Conservation (phyloP, 139 green algal species). For the Trebouxia sp. region DNA sequence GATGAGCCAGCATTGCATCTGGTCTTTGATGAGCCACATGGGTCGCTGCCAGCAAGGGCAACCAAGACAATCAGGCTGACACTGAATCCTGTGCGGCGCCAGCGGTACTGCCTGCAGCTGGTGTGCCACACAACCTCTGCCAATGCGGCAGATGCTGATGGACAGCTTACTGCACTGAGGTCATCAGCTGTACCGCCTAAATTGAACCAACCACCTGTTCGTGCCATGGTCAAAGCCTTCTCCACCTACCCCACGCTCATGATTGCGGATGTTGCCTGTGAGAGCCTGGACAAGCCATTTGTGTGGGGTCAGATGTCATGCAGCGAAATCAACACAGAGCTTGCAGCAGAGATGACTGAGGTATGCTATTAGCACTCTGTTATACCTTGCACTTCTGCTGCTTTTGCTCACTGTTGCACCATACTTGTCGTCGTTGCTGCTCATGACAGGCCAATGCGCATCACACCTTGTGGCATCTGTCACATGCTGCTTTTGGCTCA, state of each 20-base stretch:
- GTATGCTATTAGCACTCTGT: background rate
- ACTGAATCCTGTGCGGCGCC: conserved; percentile 54
- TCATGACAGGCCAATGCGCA: too few relatives aligned
- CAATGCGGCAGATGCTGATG: background rate
- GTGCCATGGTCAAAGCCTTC: conserved; percentile 34
- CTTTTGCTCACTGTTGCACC: too few relatives aligned
- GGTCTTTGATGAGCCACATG: conserved; percentile 14
- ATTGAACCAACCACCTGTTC: conserved; percentile 1
- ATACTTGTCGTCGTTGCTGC: too few relatives aligned
- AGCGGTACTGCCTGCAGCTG: conserved; percentile 56
- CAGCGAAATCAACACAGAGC: conserved; percentile 21
- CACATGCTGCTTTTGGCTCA: too few relatives aligned
- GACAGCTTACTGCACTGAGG: background rate
- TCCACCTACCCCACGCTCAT: conserved; percentile 51
- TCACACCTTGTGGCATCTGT: too few relatives aligned
- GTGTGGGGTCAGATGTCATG: conserved; percentile 32
- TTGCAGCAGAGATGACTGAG: conserved; percentile 26
- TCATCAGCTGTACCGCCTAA: background rate
- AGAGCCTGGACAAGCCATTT: conserved; percentile 49
- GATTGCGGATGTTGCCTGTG: conserved; percentile 48
- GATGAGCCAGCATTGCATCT: background rate
- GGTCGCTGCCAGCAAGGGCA: conserved; percentile 33
- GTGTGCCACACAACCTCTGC: conserved; percentile 24
- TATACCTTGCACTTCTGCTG: background rate
- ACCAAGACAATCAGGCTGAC: conserved; percentile 53